phyloP scores from a whole-genome alignment of 192 early-diverging fungal species.

The Helicostylum pulchrum region DNA sequence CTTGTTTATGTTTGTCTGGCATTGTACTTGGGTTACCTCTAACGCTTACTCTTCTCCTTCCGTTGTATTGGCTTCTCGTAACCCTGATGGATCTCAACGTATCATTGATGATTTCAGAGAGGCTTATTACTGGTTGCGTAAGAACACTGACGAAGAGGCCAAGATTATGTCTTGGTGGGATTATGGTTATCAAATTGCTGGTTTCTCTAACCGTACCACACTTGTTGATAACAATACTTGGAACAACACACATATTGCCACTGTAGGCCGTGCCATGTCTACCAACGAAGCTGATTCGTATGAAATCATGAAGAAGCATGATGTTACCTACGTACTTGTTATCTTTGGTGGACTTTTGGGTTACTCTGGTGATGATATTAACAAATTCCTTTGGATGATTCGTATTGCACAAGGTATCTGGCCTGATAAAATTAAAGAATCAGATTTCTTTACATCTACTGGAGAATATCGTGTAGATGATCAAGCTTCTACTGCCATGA shows the following conservation, averaged over 20 bases:
- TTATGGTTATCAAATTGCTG: conserved; percentile 99
- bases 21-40: conserved; percentile 99
- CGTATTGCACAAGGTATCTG: conserved; percentile 95
- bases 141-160: conserved; percentile 90
- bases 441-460: conserved; percentile 77
- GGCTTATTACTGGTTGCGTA: conserved; percentile 99
- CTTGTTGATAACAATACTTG: conserved; percentile 99
- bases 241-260: conserved; percentile 99
- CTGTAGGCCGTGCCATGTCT: conserved; percentile 92
- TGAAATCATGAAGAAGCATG: conserved; percentile 83
- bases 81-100: conserved; percentile 83
- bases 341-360: conserved; percentile 96
- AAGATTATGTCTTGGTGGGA: conserved; percentile 99
- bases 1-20: conserved; percentile 85
- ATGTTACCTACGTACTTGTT: conserved; percentile 97
- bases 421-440: conserved; percentile 90
- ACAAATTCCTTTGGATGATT: conserved; percentile 99
- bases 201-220: conserved; percentile 95
- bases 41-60: conserved; percentile 98
- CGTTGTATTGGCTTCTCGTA: conserved; percentile 88
- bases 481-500: conserved; percentile 85
- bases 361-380: conserved; percentile 99
- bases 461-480: conserved; percentile 96
- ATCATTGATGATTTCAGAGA: conserved; percentile 99
- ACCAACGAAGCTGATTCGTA: conserved; percentile 90